Evolutionary conservation across 192 early-diverging fungal species (phyloP), one percentile per base, ranked within the genome.

Genomic region (Gonapodya prolifera): DNA sequence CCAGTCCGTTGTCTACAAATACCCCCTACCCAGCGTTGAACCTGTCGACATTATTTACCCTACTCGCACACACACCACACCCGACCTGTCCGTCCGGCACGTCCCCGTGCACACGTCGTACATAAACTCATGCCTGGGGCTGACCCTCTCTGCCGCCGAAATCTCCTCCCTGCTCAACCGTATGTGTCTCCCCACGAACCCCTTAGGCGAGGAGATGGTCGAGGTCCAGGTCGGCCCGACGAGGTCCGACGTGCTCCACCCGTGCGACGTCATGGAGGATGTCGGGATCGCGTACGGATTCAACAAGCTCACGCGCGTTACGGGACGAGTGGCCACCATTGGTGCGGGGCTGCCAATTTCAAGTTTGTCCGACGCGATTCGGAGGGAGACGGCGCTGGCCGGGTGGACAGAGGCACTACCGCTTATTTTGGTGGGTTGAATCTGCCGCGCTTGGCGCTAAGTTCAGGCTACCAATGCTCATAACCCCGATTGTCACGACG

Each of bases 241-340:
- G 30, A 91, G 98, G 33, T 91, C 91, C 76, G 98, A 99, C 78
- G 91, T 99, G 71, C 88, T 99, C 76, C 98, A 99, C 78, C 90
- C 93, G 69, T 98, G 96, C 83, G 98, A 99, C 83, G 89, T 99
- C 35, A 96, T 96, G 89, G 98, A 98, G 86, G 96, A 98, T 81
- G 93, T 95, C 71, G 96, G 95, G 23, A 94, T 99, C 77, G 94
- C 98, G 29, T 98, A 94, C 79, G 96, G 96, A 30, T 98, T 94
- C 85, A 96, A 99, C 88, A 94, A 93, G 70, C 91, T 99, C 76
- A 87, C 89, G 1, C 90, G 94, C 75, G 90, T 89, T 31, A 83
- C 92, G 71, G 94, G 94, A 74, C 87, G 87, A 77, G 90, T 89
- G 70, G 89, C 88, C 77, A 98, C 98, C 17, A 88, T 97, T 32